Conservation (phyloP, 108 stramenopile species). For the Nitzschia sp. region DNA sequence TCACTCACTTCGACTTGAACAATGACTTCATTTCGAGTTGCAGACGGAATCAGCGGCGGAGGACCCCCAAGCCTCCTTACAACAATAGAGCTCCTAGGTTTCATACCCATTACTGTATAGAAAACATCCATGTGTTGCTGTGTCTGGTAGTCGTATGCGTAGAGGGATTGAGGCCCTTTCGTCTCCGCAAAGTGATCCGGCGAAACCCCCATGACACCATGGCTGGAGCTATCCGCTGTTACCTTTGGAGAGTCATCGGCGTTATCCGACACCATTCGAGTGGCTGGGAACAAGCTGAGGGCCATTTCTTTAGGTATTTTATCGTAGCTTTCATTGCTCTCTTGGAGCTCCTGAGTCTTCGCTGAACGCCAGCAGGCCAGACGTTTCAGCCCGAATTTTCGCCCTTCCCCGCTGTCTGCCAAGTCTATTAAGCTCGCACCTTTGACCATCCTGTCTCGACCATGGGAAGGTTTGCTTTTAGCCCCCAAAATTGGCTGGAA, state of each 20-base stretch:
- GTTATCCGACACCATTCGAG: slow-evolving; percentile 20
- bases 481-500: background rate
- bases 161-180: slow-evolving; percentile 39
- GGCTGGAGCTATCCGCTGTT: background rate
- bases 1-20: slow-evolving; percentile 47
- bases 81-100: slow-evolving; percentile 18
- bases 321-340: background rate
- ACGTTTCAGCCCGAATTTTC: background rate
- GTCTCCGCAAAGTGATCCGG: slow-evolving; percentile 4
- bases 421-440: background rate
- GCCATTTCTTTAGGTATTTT: background rate
- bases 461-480: background rate
- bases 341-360: background rate
- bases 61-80: slow-evolving; percentile 11
- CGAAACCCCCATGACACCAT: slow-evolving; percentile 20
- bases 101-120: slow-evolving; percentile 23
- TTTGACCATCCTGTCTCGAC: background rate
- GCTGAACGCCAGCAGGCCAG: background rate
- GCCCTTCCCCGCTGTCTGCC: background rate
- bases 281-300: slow-evolving; percentile 12
- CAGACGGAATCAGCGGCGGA: background rate
- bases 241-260: background rate
- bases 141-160: slow-evolving; percentile 45
- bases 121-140: slow-evolving; percentile 34
- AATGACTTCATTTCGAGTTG: slow-evolving; percentile 9